Evolutionary conservation across 805 yeast species (phyloP), one percentile per base, ranked within the genome.

Genomic region (Metschnikowia bowlesiae): DNA sequence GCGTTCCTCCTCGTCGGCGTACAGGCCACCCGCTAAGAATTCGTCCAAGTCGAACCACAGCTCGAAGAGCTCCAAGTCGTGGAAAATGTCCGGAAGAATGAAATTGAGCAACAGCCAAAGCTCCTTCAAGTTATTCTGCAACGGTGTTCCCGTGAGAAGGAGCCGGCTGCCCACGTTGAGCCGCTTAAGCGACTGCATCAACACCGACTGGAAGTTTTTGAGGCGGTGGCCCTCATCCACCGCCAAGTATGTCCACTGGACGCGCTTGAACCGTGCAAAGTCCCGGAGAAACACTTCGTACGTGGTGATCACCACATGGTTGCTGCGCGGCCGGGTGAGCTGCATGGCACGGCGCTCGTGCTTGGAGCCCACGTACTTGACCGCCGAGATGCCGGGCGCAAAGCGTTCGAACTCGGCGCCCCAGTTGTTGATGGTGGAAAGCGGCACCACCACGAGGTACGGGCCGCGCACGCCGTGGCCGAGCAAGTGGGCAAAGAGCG

Each of bases 201-300:
- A 73, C 56, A 82, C 72, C 66, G 96, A 88, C 58, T 91, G 82
- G 55, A 84, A 78, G 64, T 92, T 92, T 62, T 92, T 94, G 57
- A 92, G 73, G 37, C 99, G 74, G 66, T 92, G 99, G 6, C 98
- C 99, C 67, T 92, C 99, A 66, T 92, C 99, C 16, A 92, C 96
- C 46, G 91, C 86, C 47, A 92, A 70, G 62, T 82, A 92, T 53
- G 83, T 86, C 97, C 97, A 91, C 26, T 71, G 67, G 9, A 79
- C 67, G 2, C 69, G 64, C 52, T 78, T 72, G 46, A 90, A 72
- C 53, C 67, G 75, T 31, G 69, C 68, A 40, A 82, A 78, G 62
- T 94, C 98, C 45, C 80, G 76, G 42, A 91, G 78, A 1, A 89
- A 76, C 11, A 86, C 75, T 62, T 92, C 97, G 70, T 89, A 92